These are phyloP conservation scores for Cladosporium sp. DNA, from an alignment of 2,329 filamentous ascomycete species.

Conservation along the genomic window DNA sequence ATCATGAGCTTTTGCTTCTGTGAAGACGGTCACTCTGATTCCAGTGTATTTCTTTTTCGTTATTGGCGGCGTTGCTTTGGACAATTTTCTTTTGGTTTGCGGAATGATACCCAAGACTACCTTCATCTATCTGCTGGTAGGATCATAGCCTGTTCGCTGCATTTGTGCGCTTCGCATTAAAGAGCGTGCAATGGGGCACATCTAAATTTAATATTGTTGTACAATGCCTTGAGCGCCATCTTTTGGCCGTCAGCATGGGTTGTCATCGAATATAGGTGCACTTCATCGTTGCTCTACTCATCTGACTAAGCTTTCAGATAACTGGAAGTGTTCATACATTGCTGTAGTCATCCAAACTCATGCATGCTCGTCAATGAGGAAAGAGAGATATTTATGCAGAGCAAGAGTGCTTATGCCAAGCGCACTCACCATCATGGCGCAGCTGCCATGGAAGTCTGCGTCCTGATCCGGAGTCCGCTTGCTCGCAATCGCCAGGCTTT, in stretches of 20 bases:
- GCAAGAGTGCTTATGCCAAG: background rate
- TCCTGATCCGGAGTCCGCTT: background rate
- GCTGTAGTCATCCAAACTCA: background rate
- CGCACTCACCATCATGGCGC: background rate
- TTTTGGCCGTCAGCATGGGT: background rate
- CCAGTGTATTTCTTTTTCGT: too few relatives aligned
- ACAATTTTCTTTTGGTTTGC: constrained; percentile 1
- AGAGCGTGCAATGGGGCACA: background rate
- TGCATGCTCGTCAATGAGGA: background rate
- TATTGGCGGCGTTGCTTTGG: background rate
- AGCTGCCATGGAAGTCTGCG: background rate
- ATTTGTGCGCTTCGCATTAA: background rate
- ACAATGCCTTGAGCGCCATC: background rate
- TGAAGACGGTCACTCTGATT: too few relatives aligned
- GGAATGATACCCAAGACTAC: constrained; percentile 12
- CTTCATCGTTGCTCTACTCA: background rate
- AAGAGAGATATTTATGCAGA: background rate
- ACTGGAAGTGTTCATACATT: background rate
- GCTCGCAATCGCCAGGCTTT: background rate
- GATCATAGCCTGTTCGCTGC: background rate
- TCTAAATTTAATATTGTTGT: background rate
- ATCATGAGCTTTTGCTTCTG: too few relatives aligned
- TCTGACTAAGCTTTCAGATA: background rate
- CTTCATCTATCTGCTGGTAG: background rate
- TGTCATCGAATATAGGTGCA: background rate